Evolutionary conservation across 768 basidiomycete species (phyloP), one percentile per base, ranked within the genome.

Genomic region (Lepiota brunneoincarnata): DNA sequence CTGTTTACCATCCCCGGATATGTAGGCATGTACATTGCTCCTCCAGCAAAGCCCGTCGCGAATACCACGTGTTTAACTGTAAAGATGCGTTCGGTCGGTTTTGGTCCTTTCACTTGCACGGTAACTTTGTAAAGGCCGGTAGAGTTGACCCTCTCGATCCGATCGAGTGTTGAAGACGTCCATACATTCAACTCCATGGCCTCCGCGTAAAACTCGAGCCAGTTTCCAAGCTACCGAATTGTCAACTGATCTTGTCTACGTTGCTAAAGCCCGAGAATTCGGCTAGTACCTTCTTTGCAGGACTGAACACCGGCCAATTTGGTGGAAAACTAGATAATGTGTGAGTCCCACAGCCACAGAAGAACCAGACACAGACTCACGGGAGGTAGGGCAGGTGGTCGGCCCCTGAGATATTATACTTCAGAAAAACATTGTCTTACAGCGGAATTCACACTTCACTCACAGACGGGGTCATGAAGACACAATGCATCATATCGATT

Each of bases 161-260:
- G 69, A n/a, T 59, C 64, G 17, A 82, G 71, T 14, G 59, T 70
- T 0, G 80, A 70, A 0, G 80, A 77, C 0, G 77, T 81, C 87
- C 84, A 87, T 14, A 84, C 77, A 55, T 85, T 79, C 37, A 89
- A 64, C 49, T 87, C 86, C 38, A 87, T 73, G 3, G 74, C 63
- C 2, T 79, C 71, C 0, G 80, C 84, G 55, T 87, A 89, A 7
- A 68, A 71, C 61, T 88, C 86, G 15, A 87, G 67, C 81, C 82
- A 86, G 56, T 83, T 76, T 0, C 77, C 83, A 17, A 87, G 73
- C 77, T 84, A 24, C 2, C 49, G 6, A 43, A 20, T 20, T 15
- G 1, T 5, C 4, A 40, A 10, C 10, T 24, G 26, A 23, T 4
- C 15, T 12, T 17, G 14, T 11, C n/a, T 40, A 1, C 7, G 11